phyloP scores from a whole-genome alignment of 345 rosid genomes.

The Nephelium lappaceum region DNA sequence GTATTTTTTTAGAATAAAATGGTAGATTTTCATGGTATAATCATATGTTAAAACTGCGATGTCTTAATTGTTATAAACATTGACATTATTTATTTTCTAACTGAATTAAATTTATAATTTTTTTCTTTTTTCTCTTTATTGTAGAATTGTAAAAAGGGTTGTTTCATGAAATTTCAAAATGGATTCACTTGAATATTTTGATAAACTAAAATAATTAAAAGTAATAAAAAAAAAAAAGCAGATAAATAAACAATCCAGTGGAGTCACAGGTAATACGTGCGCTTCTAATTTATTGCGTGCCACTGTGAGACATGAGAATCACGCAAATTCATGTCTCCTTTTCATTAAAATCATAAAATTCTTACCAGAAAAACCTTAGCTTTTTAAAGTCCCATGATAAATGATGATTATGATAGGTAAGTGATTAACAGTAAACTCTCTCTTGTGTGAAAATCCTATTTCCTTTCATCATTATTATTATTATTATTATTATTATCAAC shows the following conservation, averaged over 20 bases:
- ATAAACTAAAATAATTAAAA: background rate
- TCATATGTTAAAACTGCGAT: too few species aligned
- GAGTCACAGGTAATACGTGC: slow-evolving; percentile 26
- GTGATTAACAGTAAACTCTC: background rate
- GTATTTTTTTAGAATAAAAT: too few species aligned
- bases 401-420: background rate
- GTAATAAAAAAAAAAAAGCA: background rate
- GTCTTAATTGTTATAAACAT: too few species aligned
- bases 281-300: slow-evolving; percentile 5
- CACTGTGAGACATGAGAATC: slow-evolving; percentile 29
- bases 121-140: too few species aligned
- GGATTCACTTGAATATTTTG: too few species aligned
- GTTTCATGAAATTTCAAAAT: too few species aligned
- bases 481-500: too few species aligned
- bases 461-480: background rate
- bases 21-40: too few species aligned
- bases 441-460: background rate
- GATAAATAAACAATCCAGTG: background rate
- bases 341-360: slow-evolving; percentile 12
- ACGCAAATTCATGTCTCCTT: slow-evolving; percentile 24
- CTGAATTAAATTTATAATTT: too few species aligned
- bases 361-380: background rate
- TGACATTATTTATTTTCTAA: too few species aligned
- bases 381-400: slow-evolving; percentile 1
- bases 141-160: background rate